Evolutionary conservation across 306 rosid genomes (phyloP).

Genomic region (Myrica gale): DNA sequence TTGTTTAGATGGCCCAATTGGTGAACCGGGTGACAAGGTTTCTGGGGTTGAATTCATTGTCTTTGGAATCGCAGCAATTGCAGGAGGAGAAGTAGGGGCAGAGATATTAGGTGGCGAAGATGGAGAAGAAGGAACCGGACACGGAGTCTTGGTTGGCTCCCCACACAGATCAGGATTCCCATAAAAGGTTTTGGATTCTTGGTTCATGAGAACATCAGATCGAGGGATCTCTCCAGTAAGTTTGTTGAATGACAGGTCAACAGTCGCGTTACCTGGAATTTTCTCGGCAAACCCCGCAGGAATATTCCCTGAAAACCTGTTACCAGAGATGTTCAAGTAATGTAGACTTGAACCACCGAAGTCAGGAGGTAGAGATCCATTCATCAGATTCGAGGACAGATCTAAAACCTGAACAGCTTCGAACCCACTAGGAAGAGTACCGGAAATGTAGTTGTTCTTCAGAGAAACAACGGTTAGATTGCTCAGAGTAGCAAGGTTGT

Average conservation of each 20-base stretch:
- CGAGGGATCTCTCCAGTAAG: conserved; percentile 64
- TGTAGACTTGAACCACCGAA: conserved; percentile 50
- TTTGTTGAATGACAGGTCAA: conserved; percentile 76
- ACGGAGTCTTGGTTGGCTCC: conserved; percentile 37
- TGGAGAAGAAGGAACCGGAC: conserved; percentile 62
- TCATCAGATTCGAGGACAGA: conserved; percentile 74
- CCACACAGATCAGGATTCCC: conserved; percentile 77
- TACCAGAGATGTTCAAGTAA: conserved; percentile 66
- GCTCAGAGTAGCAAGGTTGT: conserved; percentile 38
- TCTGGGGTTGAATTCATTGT: conserved; percentile 35
- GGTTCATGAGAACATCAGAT: conserved; percentile 41
- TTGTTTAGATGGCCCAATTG: conserved; percentile 9
- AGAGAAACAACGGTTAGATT: conserved; percentile 47
- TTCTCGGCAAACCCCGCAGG: conserved; percentile 44
- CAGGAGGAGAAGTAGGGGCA: conserved; percentile 68
- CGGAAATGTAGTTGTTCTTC: conserved; percentile 63
- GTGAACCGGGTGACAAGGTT: conserved; percentile 25
- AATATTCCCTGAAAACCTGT: conserved; percentile 62
- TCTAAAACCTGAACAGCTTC: conserved; percentile 48
- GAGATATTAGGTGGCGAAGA: conserved; percentile 39
- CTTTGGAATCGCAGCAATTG: conserved; percentile 80
- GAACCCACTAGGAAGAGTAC: conserved; percentile 49
- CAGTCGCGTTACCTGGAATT: conserved; percentile 51
- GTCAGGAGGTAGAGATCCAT: conserved; percentile 63
- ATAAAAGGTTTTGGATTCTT: conserved; percentile 34